Percentiles rank a stretch among this genome's conserved stretches.
Conservation (phyloP, 371 early-diverging fungal genomes). For the Saksenaea oblongispora region DNA sequence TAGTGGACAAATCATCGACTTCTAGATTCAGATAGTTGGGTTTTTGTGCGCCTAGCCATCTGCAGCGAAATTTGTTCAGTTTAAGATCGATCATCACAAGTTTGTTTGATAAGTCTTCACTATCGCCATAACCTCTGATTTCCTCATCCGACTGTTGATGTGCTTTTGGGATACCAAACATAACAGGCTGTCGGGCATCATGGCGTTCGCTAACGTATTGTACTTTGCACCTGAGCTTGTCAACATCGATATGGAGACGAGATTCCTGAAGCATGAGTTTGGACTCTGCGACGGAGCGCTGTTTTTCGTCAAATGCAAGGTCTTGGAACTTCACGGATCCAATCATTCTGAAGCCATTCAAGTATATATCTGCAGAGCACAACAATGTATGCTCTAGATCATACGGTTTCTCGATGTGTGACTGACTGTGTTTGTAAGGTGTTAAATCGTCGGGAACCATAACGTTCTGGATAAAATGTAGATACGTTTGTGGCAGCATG, state of each 20-base stretch:
- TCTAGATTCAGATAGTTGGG: slow-evolving; percentile 56
- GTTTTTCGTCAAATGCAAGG: slow-evolving; percentile 55
- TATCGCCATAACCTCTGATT: slow-evolving; percentile 5
- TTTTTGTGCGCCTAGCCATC: slow-evolving; percentile 52
- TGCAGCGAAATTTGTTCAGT: slow-evolving; percentile 52
- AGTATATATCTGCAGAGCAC: slow-evolving; percentile 67
- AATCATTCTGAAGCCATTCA: slow-evolving; percentile 57
- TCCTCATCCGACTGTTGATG: slow-evolving; percentile 17
- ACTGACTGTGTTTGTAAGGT: slow-evolving; percentile 53
- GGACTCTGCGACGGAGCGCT: slow-evolving; percentile 53
- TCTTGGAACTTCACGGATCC: slow-evolving; percentile 65
- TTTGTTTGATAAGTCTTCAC: slow-evolving; percentile 43
- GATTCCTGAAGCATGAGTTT: slow-evolving; percentile 59
- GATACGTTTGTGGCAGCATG: slow-evolving; percentile 61
- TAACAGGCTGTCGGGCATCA: slow-evolving; percentile 20
- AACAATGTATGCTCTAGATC: slow-evolving; percentile 65
- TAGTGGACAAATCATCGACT: slow-evolving; percentile 48
- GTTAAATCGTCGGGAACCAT: slow-evolving; percentile 71
- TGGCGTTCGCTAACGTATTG: slow-evolving; percentile 55
- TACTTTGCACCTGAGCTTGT: slow-evolving; percentile 50
- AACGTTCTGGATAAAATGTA: slow-evolving; percentile 80
- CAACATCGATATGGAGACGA: slow-evolving; percentile 58
- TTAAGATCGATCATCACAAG: slow-evolving; percentile 68
- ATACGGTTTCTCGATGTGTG: slow-evolving; percentile 60
- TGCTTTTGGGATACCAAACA: slow-evolving; percentile 71